Base-by-base conservation (phyloP, 2,329 filamentous ascomycete genomes). In the Colletotrichum cuscutae region DNA sequence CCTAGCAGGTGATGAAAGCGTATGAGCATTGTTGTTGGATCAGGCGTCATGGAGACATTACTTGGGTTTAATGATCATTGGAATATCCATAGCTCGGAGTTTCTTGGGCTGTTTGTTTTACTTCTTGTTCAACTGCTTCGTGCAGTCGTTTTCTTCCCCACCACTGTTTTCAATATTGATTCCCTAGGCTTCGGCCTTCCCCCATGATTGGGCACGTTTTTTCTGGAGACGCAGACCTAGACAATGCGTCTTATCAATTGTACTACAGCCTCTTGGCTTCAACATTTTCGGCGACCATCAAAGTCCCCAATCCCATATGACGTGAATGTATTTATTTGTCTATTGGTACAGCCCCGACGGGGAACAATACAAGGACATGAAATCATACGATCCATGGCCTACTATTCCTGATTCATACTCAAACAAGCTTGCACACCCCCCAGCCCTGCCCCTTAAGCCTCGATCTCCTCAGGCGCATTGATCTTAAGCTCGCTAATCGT, bases 401-500 rank as follows among this genome's bases (percentile, higher is more conserved):
- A 66, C 9, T 67, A 67, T 63, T 63, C 49, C 35, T 49, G 26
- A 24, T n/a, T 64, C 35, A 30, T 71, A 70, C 46, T 73, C 70
- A 26, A 69, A 73, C 71, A 73, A 32, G 24, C 49, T 32, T 24
- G 24, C 13, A 56, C 12, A 13, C 5, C 12, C 42, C 15, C 22
- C n/a, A 11, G 19, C n/a, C 32, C 9, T 26, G n/a, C 49, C 13
- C 15, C 22, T 60, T 72, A 76, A 6, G 35, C 53, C 74, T 83
- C 82, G 64, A 86, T 78, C 63, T 86, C 83, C 61, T 84, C 84
- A 61, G 81, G 74, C 26, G 77, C 79, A 76, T 87, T 86, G 71
- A 97, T 87, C 80, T 89, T 92, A 75, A 98, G 80, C 83, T 98
- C 94, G 80, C 93, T 93, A 75, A 99, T 93, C 79, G 92, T 89